A percentile compares a stretch with the other conserved stretches of the same genome.
Conservation (phyloP, 805 yeast species). For the Candida ipomoeae region DNA sequence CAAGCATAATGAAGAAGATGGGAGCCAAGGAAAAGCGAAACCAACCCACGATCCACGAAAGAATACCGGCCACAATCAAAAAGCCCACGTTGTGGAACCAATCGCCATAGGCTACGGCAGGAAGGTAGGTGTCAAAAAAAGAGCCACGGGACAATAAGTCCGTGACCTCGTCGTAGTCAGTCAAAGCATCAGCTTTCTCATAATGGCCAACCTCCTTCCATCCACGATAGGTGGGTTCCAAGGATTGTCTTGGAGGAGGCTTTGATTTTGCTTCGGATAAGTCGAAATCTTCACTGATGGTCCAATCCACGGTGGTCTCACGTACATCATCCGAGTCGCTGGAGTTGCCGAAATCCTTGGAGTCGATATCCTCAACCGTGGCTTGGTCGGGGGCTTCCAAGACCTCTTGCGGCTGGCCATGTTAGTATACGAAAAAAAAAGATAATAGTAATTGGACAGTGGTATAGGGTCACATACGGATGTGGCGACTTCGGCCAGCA, state of each 20-base stretch:
- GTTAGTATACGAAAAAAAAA: constrained; percentile 14
- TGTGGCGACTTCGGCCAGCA: constrained; percentile 14
- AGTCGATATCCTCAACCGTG: constrained; percentile 12
- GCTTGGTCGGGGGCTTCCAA: constrained; percentile 31
- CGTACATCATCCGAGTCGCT: constrained; percentile 6
- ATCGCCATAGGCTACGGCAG: constrained; percentile 79
- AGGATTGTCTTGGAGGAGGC: constrained; percentile 47
- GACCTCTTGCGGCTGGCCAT: constrained; percentile 29
- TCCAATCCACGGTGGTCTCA: constrained; percentile 18
- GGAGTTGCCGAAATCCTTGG: constrained; percentile 5
- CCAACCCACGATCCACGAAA: constrained; percentile 79
- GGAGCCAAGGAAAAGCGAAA: constrained; percentile 76
- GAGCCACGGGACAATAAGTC: constrained; percentile 73
- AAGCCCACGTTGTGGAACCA: constrained; percentile 92
- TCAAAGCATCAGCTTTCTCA: constrained; percentile 64
- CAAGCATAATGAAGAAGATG: constrained; percentile 64
- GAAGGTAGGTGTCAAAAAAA: constrained; percentile 67
- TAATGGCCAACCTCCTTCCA: constrained; percentile 94
- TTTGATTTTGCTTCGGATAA: constrained; percentile 27
- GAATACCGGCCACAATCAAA: constrained; percentile 58
- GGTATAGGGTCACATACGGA: constrained; percentile 11
- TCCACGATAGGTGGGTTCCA: constrained; percentile 72
- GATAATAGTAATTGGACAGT: too few species aligned
- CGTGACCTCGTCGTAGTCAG: constrained; percentile 63
- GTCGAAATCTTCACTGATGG: constrained; percentile 39